These are phyloP conservation scores for Geoglossum cookeanum DNA, from an alignment of 2,329 filamentous ascomycete species.

Conservation along the genomic window DNA sequence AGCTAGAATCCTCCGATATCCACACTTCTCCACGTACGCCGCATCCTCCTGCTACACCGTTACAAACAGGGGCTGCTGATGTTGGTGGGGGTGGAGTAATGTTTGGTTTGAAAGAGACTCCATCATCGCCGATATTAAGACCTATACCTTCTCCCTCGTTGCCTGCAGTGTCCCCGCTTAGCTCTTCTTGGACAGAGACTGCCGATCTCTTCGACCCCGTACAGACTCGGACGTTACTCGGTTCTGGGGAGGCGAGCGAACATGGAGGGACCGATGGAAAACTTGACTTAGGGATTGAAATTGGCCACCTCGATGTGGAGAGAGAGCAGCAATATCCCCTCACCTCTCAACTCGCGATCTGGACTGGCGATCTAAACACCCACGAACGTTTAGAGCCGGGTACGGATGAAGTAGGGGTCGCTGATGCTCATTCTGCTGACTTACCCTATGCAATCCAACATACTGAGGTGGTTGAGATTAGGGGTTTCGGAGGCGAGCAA, in stretches of 20 bases:
- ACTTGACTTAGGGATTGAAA: neutral
- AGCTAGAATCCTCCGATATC: neutral
- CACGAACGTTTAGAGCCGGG: neutral
- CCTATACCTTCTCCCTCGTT: neutral
- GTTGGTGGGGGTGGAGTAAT: neutral
- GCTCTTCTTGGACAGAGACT: neutral
- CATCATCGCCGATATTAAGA: neutral
- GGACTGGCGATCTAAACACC: neutral
- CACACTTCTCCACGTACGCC: neutral
- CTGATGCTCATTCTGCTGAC: neutral
- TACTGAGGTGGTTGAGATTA: neutral
- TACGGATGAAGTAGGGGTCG: neutral
- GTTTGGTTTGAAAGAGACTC: neutral
- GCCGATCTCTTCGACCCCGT: neutral
- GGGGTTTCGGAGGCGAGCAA: neutral
- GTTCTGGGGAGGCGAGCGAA: neutral
- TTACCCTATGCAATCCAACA: neutral
- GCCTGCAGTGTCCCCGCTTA: neutral
- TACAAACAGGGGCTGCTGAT: neutral
- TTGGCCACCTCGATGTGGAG: neutral
- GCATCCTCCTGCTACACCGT: neutral
- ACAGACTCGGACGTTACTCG: neutral
- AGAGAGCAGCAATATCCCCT: neutral
- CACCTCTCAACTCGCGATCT: neutral
- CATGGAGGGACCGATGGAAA: neutral